These are phyloP conservation scores for Penicillium sclerotigenum DNA, from an alignment of 2,329 filamentous ascomycete genomes.

Conservation along the genomic window DNA sequence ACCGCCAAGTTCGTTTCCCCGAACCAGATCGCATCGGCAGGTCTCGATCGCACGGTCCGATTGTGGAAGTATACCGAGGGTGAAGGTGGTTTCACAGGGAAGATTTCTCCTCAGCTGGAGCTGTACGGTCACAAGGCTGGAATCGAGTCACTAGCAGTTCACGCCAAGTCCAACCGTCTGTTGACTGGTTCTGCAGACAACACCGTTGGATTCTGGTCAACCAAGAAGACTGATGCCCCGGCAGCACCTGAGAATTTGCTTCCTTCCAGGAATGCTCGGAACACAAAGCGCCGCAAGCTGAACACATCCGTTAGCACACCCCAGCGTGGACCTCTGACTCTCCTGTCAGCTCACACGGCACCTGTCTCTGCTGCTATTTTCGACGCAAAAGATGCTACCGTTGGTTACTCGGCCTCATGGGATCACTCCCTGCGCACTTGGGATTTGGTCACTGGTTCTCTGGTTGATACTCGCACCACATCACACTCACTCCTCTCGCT, in stretches of 20 bases:
- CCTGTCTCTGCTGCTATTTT: conserved; percentile 79
- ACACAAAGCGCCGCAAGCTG: conserved; percentile 74
- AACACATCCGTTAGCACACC: conserved; percentile 56
- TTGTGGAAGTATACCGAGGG: conserved; percentile 83
- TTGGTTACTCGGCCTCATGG: conserved; percentile 86
- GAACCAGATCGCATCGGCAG: conserved; percentile 74
- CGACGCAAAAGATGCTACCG: conserved; percentile 77
- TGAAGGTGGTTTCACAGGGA: conserved; percentile 57
- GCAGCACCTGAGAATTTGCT: conserved; percentile 67
- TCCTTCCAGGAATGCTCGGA: conserved; percentile 60
- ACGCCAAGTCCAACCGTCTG: conserved; percentile 70
- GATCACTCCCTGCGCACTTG: conserved; percentile 90
- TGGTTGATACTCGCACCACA: conserved; percentile 79
- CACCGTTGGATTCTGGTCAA: conserved; percentile 83
- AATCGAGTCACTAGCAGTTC: conserved; percentile 71
- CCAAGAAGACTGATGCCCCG: conserved; percentile 71
- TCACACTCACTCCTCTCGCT: conserved; percentile 80
- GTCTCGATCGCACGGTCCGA: conserved; percentile 79
- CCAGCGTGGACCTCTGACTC: conserved; percentile 73
- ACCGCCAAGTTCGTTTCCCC: conserved; percentile 78
- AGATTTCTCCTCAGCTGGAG: conserved; percentile 71
- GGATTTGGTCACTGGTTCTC: conserved; percentile 75
- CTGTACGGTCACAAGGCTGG: conserved; percentile 76
- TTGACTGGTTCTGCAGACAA: conserved; percentile 84
- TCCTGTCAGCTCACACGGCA: conserved; percentile 69